A percentile compares a stretch with the other conserved stretches of the same genome.
Evolutionary conservation across 495 filamentous ascomycete genomes (phyloP).

Genomic region (Pseudoneurospora amorphoporcata): DNA sequence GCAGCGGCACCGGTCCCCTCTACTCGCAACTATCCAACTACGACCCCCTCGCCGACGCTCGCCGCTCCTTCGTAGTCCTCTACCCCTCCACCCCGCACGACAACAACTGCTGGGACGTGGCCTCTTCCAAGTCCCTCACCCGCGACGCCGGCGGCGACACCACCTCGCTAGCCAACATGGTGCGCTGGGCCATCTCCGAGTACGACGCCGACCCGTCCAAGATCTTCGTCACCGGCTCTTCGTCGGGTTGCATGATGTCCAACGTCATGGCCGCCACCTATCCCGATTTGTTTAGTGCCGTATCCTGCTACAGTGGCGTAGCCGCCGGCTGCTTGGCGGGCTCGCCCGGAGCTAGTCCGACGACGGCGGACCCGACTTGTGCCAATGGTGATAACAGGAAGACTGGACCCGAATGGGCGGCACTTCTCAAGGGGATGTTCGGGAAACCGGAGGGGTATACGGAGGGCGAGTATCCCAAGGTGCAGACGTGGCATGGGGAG

Average conservation of each 20-base stretch:
- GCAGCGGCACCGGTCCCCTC: conserved; percentile 30
- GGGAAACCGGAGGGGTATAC: conserved; percentile 16
- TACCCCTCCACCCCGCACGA: conserved; percentile 33
- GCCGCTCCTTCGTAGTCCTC: conserved; percentile 35
- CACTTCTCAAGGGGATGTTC: conserved; percentile 19
- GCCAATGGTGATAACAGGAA: conserved; percentile 25
- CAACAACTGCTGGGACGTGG: conserved; percentile 41
- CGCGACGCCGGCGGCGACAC: conserved; percentile 43
- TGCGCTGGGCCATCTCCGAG: conserved; percentile 33
- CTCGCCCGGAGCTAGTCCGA: conserved; percentile 22
- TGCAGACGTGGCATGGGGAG: conserved; percentile 32
- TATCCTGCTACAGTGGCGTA: conserved; percentile 30
- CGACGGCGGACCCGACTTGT: conserved; percentile 31
- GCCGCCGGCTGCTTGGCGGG: conserved; percentile 31
- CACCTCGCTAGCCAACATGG: conserved; percentile 43
- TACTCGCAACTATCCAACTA: conserved; percentile 34
- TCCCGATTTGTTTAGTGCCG: conserved; percentile 32
- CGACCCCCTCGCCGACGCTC: conserved; percentile 25
- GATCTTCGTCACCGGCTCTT: conserved; percentile 37
- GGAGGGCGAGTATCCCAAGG: conserved; percentile 20
- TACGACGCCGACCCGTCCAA: conserved; percentile 36
- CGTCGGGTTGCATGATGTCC: conserved; percentile 45
- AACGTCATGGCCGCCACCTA: conserved; percentile 28
- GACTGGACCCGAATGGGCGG: conserved; percentile 25
- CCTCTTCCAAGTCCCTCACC: conserved; percentile 30